Percentiles rank a stretch among this genome's conserved stretches.
These are phyloP conservation scores for Botrytis squamosa DNA, from an alignment of 2,329 filamentous ascomycete species.

Conservation along the genomic window DNA sequence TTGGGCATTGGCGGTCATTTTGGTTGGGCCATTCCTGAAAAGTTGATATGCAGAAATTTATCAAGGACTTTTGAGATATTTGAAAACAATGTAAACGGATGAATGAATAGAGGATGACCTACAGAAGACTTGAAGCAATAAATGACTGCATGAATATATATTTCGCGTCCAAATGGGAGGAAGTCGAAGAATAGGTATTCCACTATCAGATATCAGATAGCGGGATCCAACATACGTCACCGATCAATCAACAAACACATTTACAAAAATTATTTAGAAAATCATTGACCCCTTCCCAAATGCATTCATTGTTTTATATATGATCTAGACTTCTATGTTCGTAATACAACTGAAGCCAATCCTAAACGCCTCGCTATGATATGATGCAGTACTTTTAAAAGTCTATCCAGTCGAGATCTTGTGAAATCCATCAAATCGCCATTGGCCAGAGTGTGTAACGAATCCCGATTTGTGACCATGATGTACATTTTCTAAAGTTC, in stretches of 20 bases:
- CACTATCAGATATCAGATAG: neutral
- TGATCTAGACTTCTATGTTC: slow-evolving; percentile 1
- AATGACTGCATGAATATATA: no score
- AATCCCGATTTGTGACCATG: slow-evolving; percentile 2
- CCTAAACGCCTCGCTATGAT: slow-evolving; percentile 31
- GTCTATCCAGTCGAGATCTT: slow-evolving; percentile 18
- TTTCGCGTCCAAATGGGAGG: neutral
- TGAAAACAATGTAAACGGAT: neutral
- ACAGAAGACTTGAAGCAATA: neutral
- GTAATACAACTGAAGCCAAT: neutral
- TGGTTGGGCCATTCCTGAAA: neutral
- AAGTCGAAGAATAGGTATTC: neutral
- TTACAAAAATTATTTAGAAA: neutral
- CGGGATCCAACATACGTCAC: slow-evolving; percentile 11
- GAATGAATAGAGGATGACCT: neutral
- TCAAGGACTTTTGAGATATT: neutral
- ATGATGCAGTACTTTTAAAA: slow-evolving; percentile 13
- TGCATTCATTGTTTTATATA: slow-evolving; percentile 7
- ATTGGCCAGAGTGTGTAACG: neutral
- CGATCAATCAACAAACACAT: neutral
- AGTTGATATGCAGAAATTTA: neutral
- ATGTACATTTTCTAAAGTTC: slow-evolving; percentile 9
- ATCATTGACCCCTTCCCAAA: neutral
- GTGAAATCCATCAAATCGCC: slow-evolving; percentile 6
- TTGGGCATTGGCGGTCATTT: neutral